Evolutionary conservation across 208 protist species (phyloP).

Genomic region (Trichomonas gallinae): DNA sequence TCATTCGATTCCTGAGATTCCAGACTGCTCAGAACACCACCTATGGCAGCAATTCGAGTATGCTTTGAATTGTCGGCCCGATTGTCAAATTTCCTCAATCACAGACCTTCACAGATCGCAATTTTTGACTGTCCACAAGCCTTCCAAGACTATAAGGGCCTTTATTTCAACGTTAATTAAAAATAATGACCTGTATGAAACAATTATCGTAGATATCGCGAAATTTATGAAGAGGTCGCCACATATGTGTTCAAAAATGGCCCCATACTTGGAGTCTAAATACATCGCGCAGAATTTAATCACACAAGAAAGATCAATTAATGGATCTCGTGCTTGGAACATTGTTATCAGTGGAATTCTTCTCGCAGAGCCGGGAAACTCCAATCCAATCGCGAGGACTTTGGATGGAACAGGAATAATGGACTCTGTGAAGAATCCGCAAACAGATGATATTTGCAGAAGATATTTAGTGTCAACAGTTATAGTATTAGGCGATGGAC

Average conservation of each 20-base stretch:
- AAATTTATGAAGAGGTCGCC: not conserved
- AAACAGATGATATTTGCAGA: not conserved
- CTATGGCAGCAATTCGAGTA: conserved; percentile 11
- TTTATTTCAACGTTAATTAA: not conserved
- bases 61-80: not conserved
- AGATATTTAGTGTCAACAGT: not conserved
- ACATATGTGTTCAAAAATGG: not conserved
- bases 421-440: not conserved
- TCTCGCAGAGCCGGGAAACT: not conserved
- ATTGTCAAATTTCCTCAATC: not conserved
- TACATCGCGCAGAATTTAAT: not conserved
- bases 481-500: not conserved
- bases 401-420: not conserved
- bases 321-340: not conserved
- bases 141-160: not conserved
- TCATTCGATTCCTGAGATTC: not conserved
- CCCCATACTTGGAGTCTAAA: not conserved
- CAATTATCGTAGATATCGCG: not conserved
- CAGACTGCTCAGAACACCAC: not conserved
- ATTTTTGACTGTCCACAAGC: not conserved
- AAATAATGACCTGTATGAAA: not conserved
- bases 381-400: not conserved
- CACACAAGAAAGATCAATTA: not conserved
- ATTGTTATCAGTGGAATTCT: not conserved
- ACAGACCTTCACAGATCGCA: not conserved